Evolutionary conservation across 2,329 filamentous ascomycete species (phyloP).

Genomic region (Pseudogymnoascus sp.): DNA sequence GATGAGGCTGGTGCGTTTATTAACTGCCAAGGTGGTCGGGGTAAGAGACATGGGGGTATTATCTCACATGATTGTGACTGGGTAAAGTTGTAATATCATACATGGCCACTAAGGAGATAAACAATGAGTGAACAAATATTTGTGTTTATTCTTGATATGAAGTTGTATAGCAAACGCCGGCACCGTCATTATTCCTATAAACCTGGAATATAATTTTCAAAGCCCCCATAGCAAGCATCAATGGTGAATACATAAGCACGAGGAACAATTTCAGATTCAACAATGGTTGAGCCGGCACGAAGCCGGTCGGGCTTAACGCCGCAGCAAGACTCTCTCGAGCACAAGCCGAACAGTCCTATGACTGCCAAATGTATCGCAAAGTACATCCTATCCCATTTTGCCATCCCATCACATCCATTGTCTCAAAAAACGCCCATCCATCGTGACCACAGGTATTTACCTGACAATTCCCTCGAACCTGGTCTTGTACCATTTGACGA

Average conservation of each 20-base stretch:
- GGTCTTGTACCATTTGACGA: slow-evolving; percentile 94
- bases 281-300: slow-evolving; percentile 50
- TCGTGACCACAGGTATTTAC: slow-evolving; percentile 49
- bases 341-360: slow-evolving; percentile 42
- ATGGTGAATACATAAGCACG: slow-evolving; percentile 9
- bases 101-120: neutral
- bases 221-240: slow-evolving; percentile 6
- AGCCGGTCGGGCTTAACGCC: slow-evolving; percentile 69
- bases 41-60: neutral
- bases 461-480: slow-evolving; percentile 98
- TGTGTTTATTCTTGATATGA: neutral
- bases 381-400: slow-evolving; percentile 32
- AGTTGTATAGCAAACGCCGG: slow-evolving; percentile 3
- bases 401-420: slow-evolving; percentile 15
- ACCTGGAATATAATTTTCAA: neutral
- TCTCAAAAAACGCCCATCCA: slow-evolving; percentile 18
- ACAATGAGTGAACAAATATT: neutral
- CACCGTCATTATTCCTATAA: slow-evolving; percentile 1
- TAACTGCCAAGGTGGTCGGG: neutral
- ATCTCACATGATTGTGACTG: neutral
- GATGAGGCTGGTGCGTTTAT: neutral
- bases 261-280: slow-evolving; percentile 7
- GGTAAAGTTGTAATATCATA: neutral
- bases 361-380: slow-evolving; percentile 35
- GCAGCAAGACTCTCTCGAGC: slow-evolving; percentile 51